These are phyloP conservation scores for Candida suzukii DNA, from an alignment of 805 yeast genomes.

Conservation along the genomic window DNA sequence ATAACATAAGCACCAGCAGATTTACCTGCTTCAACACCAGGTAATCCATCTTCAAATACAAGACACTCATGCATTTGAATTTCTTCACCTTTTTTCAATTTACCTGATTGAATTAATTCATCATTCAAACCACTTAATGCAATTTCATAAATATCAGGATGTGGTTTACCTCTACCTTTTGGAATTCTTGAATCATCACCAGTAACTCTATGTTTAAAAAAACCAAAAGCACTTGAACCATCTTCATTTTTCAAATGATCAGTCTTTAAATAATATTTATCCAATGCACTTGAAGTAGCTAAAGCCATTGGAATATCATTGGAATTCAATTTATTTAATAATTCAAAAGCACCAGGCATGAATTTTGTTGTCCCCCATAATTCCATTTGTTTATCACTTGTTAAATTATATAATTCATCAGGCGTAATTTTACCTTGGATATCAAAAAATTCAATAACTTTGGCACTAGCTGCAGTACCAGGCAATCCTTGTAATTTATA, in stretches of 20 bases:
- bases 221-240: conserved; percentile 50
- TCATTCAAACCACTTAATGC: conserved; percentile 68
- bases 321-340: conserved; percentile 46
- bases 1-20: conserved; percentile 82
- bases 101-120: conserved; percentile 32
- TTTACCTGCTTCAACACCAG: conserved; percentile 82
- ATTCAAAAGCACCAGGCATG: conserved; percentile 80
- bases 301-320: conserved; percentile 72
- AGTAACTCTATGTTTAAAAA: conserved; percentile 61
- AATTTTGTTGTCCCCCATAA: conserved; percentile 60
- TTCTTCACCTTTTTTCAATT: conserved; percentile 13
- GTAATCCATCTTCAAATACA: conserved; percentile 92
- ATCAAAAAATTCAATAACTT: conserved; percentile 60
- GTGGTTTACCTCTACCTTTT: conserved; percentile 85
- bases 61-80: conserved; percentile 74
- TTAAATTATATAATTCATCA: conserved; percentile 50
- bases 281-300: conserved; percentile 74
- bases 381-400: conserved; percentile 44
- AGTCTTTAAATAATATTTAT: conserved; percentile 67
- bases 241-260: conserved; percentile 38
- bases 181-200: conserved; percentile 88
- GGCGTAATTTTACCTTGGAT: conserved; percentile 51
- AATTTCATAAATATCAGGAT: conserved; percentile 85
- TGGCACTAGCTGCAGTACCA: conserved; percentile 63
- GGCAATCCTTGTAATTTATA: conserved; percentile 87